These are phyloP conservation scores for Phytopythium chamaehyphon DNA, from an alignment of 352 stramenopile genomes.

Conservation along the genomic window DNA sequence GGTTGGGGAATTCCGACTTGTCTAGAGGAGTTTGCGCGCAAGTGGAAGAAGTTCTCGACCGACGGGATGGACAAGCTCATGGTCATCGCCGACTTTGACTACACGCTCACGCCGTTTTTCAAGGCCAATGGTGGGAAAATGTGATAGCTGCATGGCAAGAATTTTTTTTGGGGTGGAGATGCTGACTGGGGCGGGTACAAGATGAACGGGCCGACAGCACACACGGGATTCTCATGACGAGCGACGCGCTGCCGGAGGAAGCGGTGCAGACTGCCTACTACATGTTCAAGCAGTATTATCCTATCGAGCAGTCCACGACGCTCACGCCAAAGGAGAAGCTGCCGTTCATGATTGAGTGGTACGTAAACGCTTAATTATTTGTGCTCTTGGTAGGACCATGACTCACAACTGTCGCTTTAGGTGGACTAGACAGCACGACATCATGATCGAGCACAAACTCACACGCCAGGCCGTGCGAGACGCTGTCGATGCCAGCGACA, in stretches of 20 bases:
- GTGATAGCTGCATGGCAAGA: conserved; percentile 1
- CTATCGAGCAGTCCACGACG: conserved; percentile 68
- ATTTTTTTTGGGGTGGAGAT: neutral
- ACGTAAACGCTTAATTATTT: no score
- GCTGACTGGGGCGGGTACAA: neutral
- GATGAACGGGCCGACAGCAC: conserved; percentile 47
- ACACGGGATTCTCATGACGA: conserved; percentile 50
- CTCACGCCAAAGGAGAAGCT: conserved; percentile 70
- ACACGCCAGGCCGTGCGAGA: conserved; percentile 32
- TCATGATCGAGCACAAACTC: conserved; percentile 59
- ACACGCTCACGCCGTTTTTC: conserved; percentile 71
- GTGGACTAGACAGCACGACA: conserved; percentile 43
- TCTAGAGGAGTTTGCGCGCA: conserved; percentile 58
- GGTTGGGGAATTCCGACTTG: neutral
- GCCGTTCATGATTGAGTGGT: conserved; percentile 74
- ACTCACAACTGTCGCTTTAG: no score
- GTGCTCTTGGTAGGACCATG: no score
- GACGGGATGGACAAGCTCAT: conserved; percentile 66
- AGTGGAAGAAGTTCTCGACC: conserved; percentile 72
- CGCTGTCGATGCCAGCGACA: conserved; percentile 45
- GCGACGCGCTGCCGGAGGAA: conserved; percentile 31
- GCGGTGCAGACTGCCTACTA: conserved; percentile 20
- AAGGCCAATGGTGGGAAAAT: conserved; percentile 20
- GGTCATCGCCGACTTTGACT: conserved; percentile 83
- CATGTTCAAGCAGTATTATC: conserved; percentile 73